These are phyloP conservation scores for Gossypium bickii DNA, from an alignment of 345 rosid genomes.

Conservation along the genomic window DNA sequence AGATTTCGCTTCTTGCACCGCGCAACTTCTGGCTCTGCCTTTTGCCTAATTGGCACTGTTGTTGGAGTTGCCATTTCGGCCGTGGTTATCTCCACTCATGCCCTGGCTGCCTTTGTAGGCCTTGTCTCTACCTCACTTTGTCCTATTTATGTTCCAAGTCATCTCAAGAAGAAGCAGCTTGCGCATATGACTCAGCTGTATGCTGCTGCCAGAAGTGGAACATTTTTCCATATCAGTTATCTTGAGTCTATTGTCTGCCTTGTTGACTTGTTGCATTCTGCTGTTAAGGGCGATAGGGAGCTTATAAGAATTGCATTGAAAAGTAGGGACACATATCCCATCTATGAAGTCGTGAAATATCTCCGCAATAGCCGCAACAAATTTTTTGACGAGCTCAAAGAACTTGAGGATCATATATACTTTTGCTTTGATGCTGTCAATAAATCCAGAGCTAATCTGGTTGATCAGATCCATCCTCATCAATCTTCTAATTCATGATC, in stretches of 20 bases:
- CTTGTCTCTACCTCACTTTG: constrained; percentile 38
- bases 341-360: constrained; percentile 49
- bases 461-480: constrained; percentile 38
- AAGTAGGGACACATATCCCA: constrained; percentile 38
- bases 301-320: constrained; percentile 52
- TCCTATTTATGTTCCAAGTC: constrained; percentile 17
- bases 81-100: constrained; percentile 47
- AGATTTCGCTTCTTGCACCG: constrained; percentile 41
- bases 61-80: constrained; percentile 39
- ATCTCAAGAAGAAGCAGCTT: constrained; percentile 49
- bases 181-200: constrained; percentile 55
- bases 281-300: constrained; percentile 46
- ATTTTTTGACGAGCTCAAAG: constrained; percentile 38
- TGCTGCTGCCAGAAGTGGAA: constrained; percentile 51
- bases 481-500: constrained; percentile 6
- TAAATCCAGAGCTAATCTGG: constrained; percentile 50
- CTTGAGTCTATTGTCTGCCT: constrained; percentile 58
- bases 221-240: constrained; percentile 44
- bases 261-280: constrained; percentile 42
- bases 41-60: constrained; percentile 5
- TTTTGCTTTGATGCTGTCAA: constrained; percentile 57
- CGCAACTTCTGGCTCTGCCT: constrained; percentile 39
- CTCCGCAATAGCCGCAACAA: constrained; percentile 42
- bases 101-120: constrained; percentile 43
- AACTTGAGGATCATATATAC: constrained; percentile 63